These are phyloP conservation scores for Austroboletus olivaceoglutinosus DNA, from an alignment of 1,284 basidiomycete genomes.

Conservation along the genomic window DNA sequence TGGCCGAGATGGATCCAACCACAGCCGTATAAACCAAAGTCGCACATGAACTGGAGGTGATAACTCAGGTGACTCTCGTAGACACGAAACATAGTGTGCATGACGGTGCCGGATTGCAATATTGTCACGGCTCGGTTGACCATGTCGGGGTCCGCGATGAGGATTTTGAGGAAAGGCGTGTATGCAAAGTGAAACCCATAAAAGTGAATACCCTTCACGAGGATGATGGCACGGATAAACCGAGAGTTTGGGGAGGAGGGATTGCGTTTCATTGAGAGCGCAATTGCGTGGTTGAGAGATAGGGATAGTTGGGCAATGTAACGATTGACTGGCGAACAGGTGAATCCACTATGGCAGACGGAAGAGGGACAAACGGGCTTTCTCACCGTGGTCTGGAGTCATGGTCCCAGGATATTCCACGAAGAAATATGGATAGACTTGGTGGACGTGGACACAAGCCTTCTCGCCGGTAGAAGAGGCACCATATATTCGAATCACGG, in stretches of 20 bases:
- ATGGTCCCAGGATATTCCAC: slow-evolving; percentile 66
- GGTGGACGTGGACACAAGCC: slow-evolving; percentile 88
- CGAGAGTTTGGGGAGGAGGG: slow-evolving; percentile 53
- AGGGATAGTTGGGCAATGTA: slow-evolving; percentile 66
- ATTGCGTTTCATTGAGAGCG: slow-evolving; percentile 66
- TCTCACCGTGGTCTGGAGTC: slow-evolving; percentile 47
- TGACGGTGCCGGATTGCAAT: slow-evolving; percentile 76
- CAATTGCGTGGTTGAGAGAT: slow-evolving; percentile 78
- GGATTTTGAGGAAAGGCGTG: slow-evolving; percentile 88
- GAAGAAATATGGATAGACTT: slow-evolving; percentile 82
- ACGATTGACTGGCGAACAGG: slow-evolving; percentile 50
- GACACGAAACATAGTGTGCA: slow-evolving; percentile 73
- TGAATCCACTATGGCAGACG: slow-evolving; percentile 4
- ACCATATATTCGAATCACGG: slow-evolving; percentile 87
- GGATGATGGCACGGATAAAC: slow-evolving; percentile 69
- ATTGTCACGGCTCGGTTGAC: slow-evolving; percentile 72
- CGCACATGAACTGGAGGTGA: slow-evolving; percentile 90
- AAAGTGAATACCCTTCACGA: slow-evolving; percentile 94
- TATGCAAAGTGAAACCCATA: slow-evolving; percentile 93
- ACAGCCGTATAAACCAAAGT: slow-evolving; percentile 95
- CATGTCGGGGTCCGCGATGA: slow-evolving; percentile 69
- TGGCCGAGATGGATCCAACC: slow-evolving; percentile 77
- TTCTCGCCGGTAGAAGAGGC: slow-evolving; percentile 75
- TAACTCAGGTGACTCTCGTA: slow-evolving; percentile 93
- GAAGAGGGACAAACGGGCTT: slow-evolving; percentile 12